Base-by-base conservation (phyloP, 352 stramenopile genomes). In the Thalassiosira allenii region DNA sequence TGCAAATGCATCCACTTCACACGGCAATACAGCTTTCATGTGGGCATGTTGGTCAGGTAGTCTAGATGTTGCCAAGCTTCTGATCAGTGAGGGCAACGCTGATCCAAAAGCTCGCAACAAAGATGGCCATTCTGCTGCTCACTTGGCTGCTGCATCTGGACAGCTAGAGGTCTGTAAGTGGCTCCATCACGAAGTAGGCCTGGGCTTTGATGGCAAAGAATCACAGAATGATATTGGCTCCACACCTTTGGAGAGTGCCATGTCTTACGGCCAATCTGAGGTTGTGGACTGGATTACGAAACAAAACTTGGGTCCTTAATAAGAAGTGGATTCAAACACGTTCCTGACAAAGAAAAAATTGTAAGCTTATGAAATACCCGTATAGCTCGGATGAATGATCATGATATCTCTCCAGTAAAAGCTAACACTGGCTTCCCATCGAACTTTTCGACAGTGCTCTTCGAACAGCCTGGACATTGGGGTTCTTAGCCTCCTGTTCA, bases 11-110 rank as follows among this genome's bases (percentile, higher is more conserved):
- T 49, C 80, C 11, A 92, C 84, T 9, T 75, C 84, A 43, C 69
- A 87, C 69, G 84, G 84, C 34, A 91, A 91, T 76, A 87, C 87
- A 14, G 68, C 76, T 14, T 83, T 92, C 17, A 91, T 91, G 84
- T 92, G 87, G 87, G 84, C 84, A n/a, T 67, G 69, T 44, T 92
- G 84, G 84, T 90, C 84, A 30, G 83, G 84, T 11, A 88, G 70
- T 23, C 51, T 91, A 25, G 84, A 88, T 52, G 83, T 82, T 44
- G 84, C 87, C 20, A 89, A 91, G 64, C 41, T 92, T 27, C 64
- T 91, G 53, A 65, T 91, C 17, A 59, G 79, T 69, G 67, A 84
- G 61, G 87, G 84, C 0, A 62, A 32, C 49, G 69, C 69, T 20
- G 75, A 91, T 78, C 32, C 52, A 23, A 22, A 58, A 41, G 33